Base-by-base conservation (phyloP, 495 filamentous ascomycete species). In the Pseudomonodictys pantanalensis region DNA sequence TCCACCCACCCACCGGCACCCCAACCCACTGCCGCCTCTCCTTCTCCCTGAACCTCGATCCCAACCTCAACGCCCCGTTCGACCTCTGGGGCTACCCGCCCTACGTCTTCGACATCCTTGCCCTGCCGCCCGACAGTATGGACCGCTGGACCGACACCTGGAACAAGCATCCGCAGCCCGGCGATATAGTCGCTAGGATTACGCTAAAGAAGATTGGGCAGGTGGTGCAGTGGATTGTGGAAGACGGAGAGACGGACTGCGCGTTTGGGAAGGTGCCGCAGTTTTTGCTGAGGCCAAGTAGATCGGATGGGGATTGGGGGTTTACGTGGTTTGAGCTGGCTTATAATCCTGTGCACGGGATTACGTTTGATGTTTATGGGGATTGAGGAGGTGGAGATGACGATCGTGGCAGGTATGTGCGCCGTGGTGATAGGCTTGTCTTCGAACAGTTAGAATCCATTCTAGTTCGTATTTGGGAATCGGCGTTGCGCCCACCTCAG, bases 81-180 rank as follows among this genome's bases (percentile, higher is more conserved):
- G 48, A 17, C 8, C 56, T 58, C 35, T 56, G 45, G 32, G 56
- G 50, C 29, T 12, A 22, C 3, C 20, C 9, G 7, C 47, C 56
- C 50, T 56, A 25, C 33, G 11, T 17, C 22, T 58, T 66, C 51
- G 45, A 66, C 52, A 28, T 66, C 32, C 33, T 24, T n/a, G n/a
- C 26, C 7, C 20, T 66, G 15, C 23, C 39, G 1, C 33, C 35
- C 11, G 33, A 15, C 23, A 48, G 58, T 22, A 61, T 54, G 39
- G n/a, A 26, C 58, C n/a, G n/a, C n/a, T n/a, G n/a, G n/a, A 38
- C 9, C 12, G 63, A 66, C 47, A 52, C 58, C n/a, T 66, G 63
- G 63, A 62, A 62, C 32, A 58, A 47, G 17, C 58, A 33, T 18
- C 63, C 58, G 11, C 24, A 22, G 1, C 15, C 41, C 2, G 35